Evolutionary conservation across 2,329 filamentous ascomycete genomes (phyloP), one percentile per base, ranked within the genome.

Genomic region (Epichloe coenophiala): DNA sequence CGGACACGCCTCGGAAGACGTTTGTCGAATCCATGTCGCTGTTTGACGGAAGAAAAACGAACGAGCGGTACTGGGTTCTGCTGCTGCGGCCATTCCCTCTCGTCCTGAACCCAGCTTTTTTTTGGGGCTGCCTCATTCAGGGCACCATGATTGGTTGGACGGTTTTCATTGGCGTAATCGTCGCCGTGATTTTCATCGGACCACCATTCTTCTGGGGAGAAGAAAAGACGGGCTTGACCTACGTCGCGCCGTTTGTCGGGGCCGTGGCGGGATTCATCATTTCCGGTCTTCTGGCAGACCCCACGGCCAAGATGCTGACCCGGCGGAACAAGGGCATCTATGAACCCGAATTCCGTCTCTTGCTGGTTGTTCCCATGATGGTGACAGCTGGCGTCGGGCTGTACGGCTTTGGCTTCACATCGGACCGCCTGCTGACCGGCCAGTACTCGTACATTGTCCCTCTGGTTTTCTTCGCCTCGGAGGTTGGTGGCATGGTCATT

Each of bases 131-230:
- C 59, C 72, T 96, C 3, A 87, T 90, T 47, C 90, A 95, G 73
- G 90, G 90, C 15, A 80, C 86, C 4, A 80, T 95, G 61, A 95
- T 96, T 60, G 91, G 90, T 56, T 97, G 91, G 90, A 95, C 90
- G 1, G 87, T 96, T 15, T 88, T 96, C 61, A 91, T 95, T 56
- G 86, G 87, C 51, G 84, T 93, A 54, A 81, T 93, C 57, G 71
- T 94, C 44, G 85, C 83, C n/a, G 80, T 83, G 53, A 83, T 94
- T 57, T 91, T 93, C 69, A 76, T 94, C 45, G 83, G 84, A 2
- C 83, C 84, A 2, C 87, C 88, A 1, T 78, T 90, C 40, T 93
- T 81, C 72, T 95, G 90, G 77, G 73, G 80, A 59, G 83, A 93
- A 67, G 80, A 87, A 48, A 70, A 86, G 60, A 88, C 86, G 1